Evolutionary conservation across 1,139 yeast genomes (phyloP).

Genomic region (Hansenula sp.): DNA sequence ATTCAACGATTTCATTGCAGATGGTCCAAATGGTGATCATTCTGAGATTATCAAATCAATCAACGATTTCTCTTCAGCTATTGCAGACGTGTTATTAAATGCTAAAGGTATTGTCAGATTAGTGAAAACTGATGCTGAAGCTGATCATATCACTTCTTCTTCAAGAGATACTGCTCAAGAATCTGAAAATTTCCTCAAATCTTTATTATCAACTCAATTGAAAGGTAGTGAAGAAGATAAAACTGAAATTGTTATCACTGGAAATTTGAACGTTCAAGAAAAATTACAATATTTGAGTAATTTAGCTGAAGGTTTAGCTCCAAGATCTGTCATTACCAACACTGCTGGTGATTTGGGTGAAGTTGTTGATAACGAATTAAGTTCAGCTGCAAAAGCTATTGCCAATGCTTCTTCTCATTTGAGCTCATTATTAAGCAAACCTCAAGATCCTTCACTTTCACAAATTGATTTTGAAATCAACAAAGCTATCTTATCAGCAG

Average conservation of each 20-base stretch:
- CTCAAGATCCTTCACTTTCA: slow-evolving; percentile 49
- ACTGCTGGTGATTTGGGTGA: slow-evolving; percentile 56
- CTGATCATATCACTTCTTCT: slow-evolving; percentile 43
- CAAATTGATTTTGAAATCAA: slow-evolving; percentile 68
- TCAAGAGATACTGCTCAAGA: slow-evolving; percentile 58
- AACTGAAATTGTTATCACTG: slow-evolving; percentile 71
- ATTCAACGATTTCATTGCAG: slow-evolving; percentile 74
- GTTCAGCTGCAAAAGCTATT: slow-evolving; percentile 66
- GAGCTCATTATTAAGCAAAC: slow-evolving; percentile 42
- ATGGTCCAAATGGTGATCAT: slow-evolving; percentile 71
- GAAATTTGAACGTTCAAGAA: slow-evolving; percentile 72
- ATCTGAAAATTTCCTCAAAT: slow-evolving; percentile 59
- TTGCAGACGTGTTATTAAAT: slow-evolving; percentile 63
- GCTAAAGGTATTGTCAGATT: slow-evolving; percentile 65
- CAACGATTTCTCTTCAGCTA: slow-evolving; percentile 60
- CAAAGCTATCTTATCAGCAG: slow-evolving; percentile 73
- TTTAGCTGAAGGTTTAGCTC: slow-evolving; percentile 55
- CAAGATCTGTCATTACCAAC: slow-evolving; percentile 24
- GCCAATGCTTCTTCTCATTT: slow-evolving; percentile 62
- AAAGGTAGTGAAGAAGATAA: slow-evolving; percentile 57
- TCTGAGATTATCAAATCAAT: slow-evolving; percentile 63
- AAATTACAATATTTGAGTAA: slow-evolving; percentile 55
- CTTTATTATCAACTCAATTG: slow-evolving; percentile 52
- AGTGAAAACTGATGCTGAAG: slow-evolving; percentile 45
- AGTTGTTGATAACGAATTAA: slow-evolving; percentile 69